Evolutionary conservation across 2,329 filamentous ascomycete genomes (phyloP), one percentile per base, ranked within the genome.

Genomic region (Colletotrichum magnum): DNA sequence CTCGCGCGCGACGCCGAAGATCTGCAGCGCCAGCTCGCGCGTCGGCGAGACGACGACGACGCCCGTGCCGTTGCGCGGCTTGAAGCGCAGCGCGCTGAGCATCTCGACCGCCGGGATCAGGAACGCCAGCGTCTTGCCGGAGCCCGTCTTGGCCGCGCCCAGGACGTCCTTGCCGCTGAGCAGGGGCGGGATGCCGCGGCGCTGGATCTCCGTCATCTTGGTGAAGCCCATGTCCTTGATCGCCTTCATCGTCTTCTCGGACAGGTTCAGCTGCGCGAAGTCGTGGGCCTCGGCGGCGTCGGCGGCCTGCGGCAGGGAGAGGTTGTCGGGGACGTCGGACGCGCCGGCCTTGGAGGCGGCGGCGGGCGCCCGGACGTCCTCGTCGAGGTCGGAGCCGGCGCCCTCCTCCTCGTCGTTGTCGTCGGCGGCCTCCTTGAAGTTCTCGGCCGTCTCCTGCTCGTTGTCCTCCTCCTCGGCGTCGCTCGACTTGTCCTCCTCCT

Each of bases 201-300:
- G 89, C 81, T 98, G 96, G 74, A 98, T 98, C 79, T 96, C 93
- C 1, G 96, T 98, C 95, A 99, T 98, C 56, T 88, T 95, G 77
- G 93, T 91, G 79, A 98, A 98, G 15, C 93, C 93, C 95, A 99
- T 98, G 72, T 93, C 93, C 67, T 91, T 77, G 74, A 98, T 94
- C 9, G 94, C 95, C 82, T 92, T 90, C 87, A 95, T 92, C 0
- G 94, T 98, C 81, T 93, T 94, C 26, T 95, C 92, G 1, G 94
- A 96, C 12, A 99, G 87, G 63, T 93, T 93, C 72, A 99, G 85
- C 73, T 98, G 92, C 41, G 89, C 83, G 77, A 98, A 97, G 59
- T 90, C 89, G 76, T 91, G 85, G 24, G 91, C 90, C 65, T 92
- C 88, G 58, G 81, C 83, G 60, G 88, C 88, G 60, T 88, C 88